Base-by-base conservation (phyloP, 1,139 yeast genomes). In the Geotrichum europaeum region DNA sequence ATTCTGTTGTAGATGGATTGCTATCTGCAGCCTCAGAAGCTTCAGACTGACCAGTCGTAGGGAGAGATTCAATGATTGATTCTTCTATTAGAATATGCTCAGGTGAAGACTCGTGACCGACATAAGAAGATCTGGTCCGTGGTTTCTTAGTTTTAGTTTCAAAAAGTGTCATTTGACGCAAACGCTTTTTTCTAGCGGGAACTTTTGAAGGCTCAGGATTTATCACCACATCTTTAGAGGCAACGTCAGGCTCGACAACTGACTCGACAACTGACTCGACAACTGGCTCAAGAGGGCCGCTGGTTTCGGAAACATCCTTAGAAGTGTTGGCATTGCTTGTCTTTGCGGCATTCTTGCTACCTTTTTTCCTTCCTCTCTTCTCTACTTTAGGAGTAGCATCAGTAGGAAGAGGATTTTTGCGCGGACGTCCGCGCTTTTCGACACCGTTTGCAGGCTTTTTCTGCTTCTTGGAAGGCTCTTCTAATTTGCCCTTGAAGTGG, bases 71-170 rank as follows among this genome's bases (percentile, higher is more conserved):
- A n/a, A 40, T 40, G 18, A 6, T n/a, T n/a, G 20, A n/a, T 18
- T 40, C 47, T 40, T 40, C 20, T 13, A 40, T 15, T 40, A 40
- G 3, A 4, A n/a, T 40, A 15, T 4, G 7, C 9, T 40, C 47
- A n/a, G 47, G 6, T 40, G 22, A 40, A 40, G 47, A n/a, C 51
- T 69, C 65, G 2, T 71, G 68, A 25, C 71, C 74, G 61, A 75
- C 13, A 20, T 43, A 15, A 28, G 49, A 28, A 34, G 52, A 43
- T 9, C 49, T 15, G 15, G 57, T 54, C 13, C 32, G 30, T 32
- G 36, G 51, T 47, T 43, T 36, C 6, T 40, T 36, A 7, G 18
- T 22, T 28, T 7, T 22, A 18, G 30, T 12, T 24, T 49, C 28
- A 49, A 49, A 25, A 13, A 49, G 51, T 15, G 32, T 24, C 7